These are phyloP conservation scores for Emmonsia crescens DNA, from an alignment of 2,329 filamentous ascomycete species.

Conservation along the genomic window DNA sequence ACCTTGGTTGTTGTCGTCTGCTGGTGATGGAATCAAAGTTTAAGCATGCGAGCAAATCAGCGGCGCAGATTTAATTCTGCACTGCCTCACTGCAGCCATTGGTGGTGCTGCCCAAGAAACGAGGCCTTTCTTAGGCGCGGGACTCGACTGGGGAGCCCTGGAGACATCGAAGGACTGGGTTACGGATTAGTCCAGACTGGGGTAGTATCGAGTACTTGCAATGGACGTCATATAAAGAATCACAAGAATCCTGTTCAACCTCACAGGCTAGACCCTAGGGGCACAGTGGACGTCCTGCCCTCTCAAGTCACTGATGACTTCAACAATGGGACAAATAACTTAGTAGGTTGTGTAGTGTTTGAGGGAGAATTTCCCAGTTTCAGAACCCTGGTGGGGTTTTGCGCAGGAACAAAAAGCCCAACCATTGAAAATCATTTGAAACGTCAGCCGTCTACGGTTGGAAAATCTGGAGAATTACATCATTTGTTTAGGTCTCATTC, in stretches of 20 bases:
- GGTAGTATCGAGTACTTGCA: too few species aligned
- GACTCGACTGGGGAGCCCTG: too few species aligned
- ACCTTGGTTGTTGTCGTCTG: not conserved
- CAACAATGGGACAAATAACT: too few species aligned
- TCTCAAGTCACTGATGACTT: not conserved
- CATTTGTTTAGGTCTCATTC: not conserved
- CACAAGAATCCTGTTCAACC: too few species aligned
- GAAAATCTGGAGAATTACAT: not conserved
- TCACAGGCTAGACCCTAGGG: not conserved
- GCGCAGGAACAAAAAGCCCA: not conserved
- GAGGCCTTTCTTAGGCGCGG: not conserved
- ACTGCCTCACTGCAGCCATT: constrained; percentile 2
- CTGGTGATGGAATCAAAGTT: not conserved
- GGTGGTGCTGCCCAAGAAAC: constrained; percentile 2
- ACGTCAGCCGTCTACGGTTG: not conserved
- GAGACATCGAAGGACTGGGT: too few species aligned
- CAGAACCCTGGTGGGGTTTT: not conserved
- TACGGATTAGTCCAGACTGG: too few species aligned
- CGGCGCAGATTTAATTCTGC: not conserved
- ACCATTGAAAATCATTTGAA: not conserved
- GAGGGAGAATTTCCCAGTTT: not conserved
- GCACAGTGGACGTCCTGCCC: not conserved
- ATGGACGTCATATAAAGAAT: not conserved
- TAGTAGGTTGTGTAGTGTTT: too few species aligned
- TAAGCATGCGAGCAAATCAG: constrained; percentile 2